Evolutionary conservation across 805 yeast genomes (phyloP).

Genomic region (Kluyveromyces siamensis): DNA sequence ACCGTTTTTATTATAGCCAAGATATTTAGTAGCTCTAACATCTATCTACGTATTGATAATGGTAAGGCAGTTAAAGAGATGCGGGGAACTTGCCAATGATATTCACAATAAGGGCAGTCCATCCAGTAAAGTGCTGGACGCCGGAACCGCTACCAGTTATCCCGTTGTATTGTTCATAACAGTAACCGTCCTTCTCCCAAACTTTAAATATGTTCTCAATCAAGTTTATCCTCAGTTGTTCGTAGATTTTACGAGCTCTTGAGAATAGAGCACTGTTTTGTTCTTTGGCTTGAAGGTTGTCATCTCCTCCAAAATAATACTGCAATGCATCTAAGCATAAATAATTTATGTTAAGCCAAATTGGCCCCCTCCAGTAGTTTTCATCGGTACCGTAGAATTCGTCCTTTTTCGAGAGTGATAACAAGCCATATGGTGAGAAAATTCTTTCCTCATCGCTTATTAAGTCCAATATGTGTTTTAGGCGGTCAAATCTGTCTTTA

Average conservation of each 20-base stretch:
- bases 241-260: conserved; percentile 42
- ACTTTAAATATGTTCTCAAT: conserved; percentile 60
- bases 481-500: conserved; percentile 32
- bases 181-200: conserved; percentile 69
- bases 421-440: conserved; percentile 71
- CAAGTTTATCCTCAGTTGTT: conserved; percentile 51
- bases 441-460: conserved; percentile 64
- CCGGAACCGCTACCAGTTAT: conserved; percentile 66
- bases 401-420: conserved; percentile 69
- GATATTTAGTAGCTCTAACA: too few relatives aligned
- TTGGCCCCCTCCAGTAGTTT: conserved; percentile 92
- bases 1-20: too few relatives aligned
- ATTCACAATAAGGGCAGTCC: conserved; percentile 77
- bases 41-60: not conserved
- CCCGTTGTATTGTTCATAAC: conserved; percentile 88
- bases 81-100: conserved; percentile 45
- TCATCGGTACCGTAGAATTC: conserved; percentile 65
- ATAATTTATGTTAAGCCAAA: conserved; percentile 90
- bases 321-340: conserved; percentile 61
- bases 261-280: conserved; percentile 11
- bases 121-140: conserved; percentile 85
- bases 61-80: not conserved
- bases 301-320: conserved; percentile 37
- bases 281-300: conserved; percentile 18
- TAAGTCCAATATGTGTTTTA: conserved; percentile 44